Evolutionary conservation across 2,329 filamentous ascomycete genomes (phyloP), one percentile per base, ranked within the genome.

Genomic region (Trichoderma sp.): DNA sequence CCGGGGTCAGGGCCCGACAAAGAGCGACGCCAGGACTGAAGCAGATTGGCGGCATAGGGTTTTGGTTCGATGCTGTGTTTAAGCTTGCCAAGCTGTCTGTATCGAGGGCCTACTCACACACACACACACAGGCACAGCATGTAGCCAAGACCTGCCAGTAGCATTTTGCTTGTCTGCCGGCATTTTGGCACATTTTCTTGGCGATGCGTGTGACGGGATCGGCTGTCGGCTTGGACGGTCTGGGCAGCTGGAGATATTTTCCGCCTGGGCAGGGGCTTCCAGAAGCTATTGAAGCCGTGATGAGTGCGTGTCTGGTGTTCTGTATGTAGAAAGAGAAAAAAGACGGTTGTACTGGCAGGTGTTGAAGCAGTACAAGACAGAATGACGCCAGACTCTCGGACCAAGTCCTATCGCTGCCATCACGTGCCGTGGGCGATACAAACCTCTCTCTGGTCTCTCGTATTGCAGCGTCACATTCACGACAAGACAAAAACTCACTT

Each of bases 221-320:
- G 65, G 55, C 36, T 68, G 55, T 68, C 66, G 55, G 55, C 66
- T 68, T 61, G 66, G 66, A 57, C 20, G n/a, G 26, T n/a, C 66
- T 59, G 58, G 55, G 55, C 66, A 59, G 36, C 53, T 58, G 66
- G 43, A 32, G 30, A 50, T 68, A 58, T 43, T 61, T 50, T 43
- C 66, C 36, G 66, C 20, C 64, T 12, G 63, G 15, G 28, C 43
- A 55, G 61, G 39, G 8, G 53, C 28, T 20, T 32, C 47, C 3
- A 20, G 47, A 53, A 53, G 47, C 47, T 8, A 20, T 6, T 59
- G 57, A 43, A 43, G 57, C 15, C 6, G 57, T 59, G n/a, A 32
- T 23, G 6, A 7, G 13, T 32, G 30, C 11, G 57, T 43, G 6
- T 13, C 4, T 43, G n/a, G 4, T 4, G 17, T 13, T 12, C 3